phyloP scores from a whole-genome alignment of 2,329 filamentous ascomycete genomes.

The Oidium heveae region DNA sequence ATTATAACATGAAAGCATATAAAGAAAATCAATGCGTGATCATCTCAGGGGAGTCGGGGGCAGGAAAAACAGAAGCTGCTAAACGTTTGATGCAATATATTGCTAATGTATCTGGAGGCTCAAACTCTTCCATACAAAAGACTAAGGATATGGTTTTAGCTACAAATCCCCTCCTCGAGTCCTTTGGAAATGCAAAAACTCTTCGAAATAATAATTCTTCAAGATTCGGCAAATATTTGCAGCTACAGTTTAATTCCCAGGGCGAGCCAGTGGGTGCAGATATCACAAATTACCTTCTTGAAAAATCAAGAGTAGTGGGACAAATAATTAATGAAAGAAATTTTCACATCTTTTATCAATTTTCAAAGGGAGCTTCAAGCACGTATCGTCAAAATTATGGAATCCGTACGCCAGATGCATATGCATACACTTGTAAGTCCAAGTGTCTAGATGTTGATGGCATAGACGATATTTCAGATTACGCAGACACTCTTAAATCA shows the following conservation, averaged over 20 bases:
- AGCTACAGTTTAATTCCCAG: constrained; percentile 79
- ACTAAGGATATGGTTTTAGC: constrained; percentile 99
- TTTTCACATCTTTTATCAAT: constrained; percentile 99
- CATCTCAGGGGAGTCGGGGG: constrained; percentile 93
- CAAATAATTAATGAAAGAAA: constrained; percentile 91
- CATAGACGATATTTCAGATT: constrained; percentile 79
- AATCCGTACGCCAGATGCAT: constrained; percentile 74
- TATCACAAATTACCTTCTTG: constrained; percentile 92
- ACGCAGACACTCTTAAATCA: constrained; percentile 68
- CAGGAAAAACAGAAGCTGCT: constrained; percentile 93
- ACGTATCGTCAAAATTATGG: constrained; percentile 73
- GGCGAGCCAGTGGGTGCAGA: constrained; percentile 90
- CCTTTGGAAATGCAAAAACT: constrained; percentile 96
- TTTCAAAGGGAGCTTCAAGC: constrained; percentile 79
- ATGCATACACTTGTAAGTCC: constrained; percentile 77
- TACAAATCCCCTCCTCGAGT: constrained; percentile 89
- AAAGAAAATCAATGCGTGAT: constrained; percentile 98
- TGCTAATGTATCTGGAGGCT: constrained; percentile 77
- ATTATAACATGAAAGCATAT: constrained; percentile 99
- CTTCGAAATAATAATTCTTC: constrained; percentile 97
- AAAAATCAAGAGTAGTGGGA: constrained; percentile 84
- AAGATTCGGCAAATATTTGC: constrained; percentile 91
- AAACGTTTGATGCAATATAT: constrained; percentile 99
- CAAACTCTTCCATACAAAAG: constrained; percentile 51
- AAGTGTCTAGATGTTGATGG: constrained; percentile 88